Base-by-base conservation (phyloP, 2,329 filamentous ascomycete species). In the Diaporthe sp. region DNA sequence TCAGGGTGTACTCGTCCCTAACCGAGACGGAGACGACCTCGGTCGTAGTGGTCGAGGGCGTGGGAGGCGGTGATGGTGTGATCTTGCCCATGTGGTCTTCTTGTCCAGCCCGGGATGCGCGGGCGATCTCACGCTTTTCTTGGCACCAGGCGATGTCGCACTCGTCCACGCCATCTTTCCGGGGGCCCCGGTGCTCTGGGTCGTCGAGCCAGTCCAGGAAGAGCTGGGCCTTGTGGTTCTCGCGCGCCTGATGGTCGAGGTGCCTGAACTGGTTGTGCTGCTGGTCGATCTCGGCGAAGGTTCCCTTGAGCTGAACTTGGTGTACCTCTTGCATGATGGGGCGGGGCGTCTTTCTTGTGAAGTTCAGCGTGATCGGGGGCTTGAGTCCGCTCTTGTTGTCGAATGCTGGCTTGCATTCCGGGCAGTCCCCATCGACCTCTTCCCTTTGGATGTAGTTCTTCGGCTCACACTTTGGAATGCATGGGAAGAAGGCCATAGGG, bases 381-480 rank as follows among this genome's bases (percentile, higher is more conserved):
- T n/a, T 22, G 25, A 28, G 34, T 13, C 6, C 22, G 39, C 34
- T 39, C 34, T 60, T 47, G 60, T 47, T 65, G 39, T 65, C 42
- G 39, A 65, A 47, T 31, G 39, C 25, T 22, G 25, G 25, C 60
- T 47, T 49, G 61, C 61, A 65, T 2, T 49, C 61, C 8, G 39
- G 39, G 60, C 60, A 65, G 61, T 28, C 22, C 9, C 15, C 28
- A 2, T 47, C 12, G 12, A n/a, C 57, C 22, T n/a, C 5, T 8
- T 47, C 4, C 20, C 1, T 1, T 22, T 17, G 10, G 0, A 3
- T 4, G 60, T 12, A 20, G 3, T 2, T 6, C 39, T 1, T 12
- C 17, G 3, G 7, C 0, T 31, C 6, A 42, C 60, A 65, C 39
- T 31, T 31, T 12, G 60, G 25, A 25, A 12, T 15, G 1, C 4